phyloP scores from a whole-genome alignment of 2,329 filamentous ascomycete species.

The Pseudogymnoascus sp. region DNA sequence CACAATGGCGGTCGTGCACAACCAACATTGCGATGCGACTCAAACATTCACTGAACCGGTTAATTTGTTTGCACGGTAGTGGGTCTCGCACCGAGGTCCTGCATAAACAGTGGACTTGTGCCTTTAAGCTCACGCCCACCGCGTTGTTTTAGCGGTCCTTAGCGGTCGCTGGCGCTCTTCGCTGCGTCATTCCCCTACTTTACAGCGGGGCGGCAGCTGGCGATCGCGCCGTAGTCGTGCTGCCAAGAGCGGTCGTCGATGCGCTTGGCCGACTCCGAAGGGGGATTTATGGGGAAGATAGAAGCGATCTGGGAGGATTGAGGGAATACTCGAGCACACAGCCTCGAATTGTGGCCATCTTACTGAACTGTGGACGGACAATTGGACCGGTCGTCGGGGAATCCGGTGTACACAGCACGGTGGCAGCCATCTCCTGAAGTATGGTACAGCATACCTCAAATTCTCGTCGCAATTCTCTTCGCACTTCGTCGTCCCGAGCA shows the following conservation, averaged over 20 bases:
- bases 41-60: not conserved
- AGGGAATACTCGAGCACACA: not conserved
- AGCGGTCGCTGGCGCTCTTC: not conserved
- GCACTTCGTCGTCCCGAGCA: not conserved
- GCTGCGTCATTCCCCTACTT: not conserved
- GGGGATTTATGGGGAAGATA: not conserved
- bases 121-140: not conserved
- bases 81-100: not conserved
- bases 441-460: not conserved
- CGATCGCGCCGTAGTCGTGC: not conserved
- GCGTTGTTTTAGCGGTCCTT: not conserved
- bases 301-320: not conserved
- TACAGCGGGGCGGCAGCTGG: not conserved
- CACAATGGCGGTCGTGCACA: not conserved
- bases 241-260: not conserved
- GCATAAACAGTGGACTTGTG: not conserved
- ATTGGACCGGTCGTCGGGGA: not conserved
- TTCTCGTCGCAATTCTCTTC: not conserved
- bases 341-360: slow-evolving; percentile 5
- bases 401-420: not conserved
- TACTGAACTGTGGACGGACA: not conserved
- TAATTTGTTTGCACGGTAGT: not conserved
- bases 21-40: slow-evolving; percentile 7
- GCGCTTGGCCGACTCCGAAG: not conserved
- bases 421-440: not conserved